A percentile compares a stretch with the other conserved stretches of the same genome.
phyloP scores from a whole-genome alignment of 1,284 basidiomycete species.

The Trametes polyzona region DNA sequence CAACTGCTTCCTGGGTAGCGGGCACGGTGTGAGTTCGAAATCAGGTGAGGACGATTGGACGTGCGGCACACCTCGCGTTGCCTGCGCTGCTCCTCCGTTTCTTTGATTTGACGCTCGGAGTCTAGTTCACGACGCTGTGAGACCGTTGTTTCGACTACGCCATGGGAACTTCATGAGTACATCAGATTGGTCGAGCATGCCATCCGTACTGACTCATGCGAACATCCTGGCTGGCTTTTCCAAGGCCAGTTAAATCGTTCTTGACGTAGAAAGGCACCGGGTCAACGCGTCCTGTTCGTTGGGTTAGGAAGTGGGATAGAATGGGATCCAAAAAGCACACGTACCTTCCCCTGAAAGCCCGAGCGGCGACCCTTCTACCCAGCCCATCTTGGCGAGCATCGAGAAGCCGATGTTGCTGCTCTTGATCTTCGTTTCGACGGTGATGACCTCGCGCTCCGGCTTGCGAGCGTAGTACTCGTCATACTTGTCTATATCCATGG shows the following conservation, averaged over 20 bases:
- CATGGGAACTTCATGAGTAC: neutral
- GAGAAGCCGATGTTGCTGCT: constrained; percentile 77
- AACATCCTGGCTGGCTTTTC: constrained; percentile 75
- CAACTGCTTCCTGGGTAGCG: constrained; percentile 59
- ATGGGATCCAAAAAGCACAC: constrained; percentile 17
- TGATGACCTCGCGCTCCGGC: constrained; percentile 60
- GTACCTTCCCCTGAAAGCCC: constrained; percentile 76
- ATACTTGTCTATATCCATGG: constrained; percentile 68
- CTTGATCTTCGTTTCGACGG: constrained; percentile 79
- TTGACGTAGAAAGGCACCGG: constrained; percentile 82
- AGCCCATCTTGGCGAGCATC: constrained; percentile 79
- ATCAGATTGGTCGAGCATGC: too few species aligned
- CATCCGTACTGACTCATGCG: constrained; percentile 53
- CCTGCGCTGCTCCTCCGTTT: constrained; percentile 74
- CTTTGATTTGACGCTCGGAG: constrained; percentile 77
- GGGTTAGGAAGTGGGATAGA: neutral
- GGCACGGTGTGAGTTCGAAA: neutral
- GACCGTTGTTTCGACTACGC: constrained; percentile 69
- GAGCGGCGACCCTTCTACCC: constrained; percentile 77
- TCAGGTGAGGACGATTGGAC: neutral
- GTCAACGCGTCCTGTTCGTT: constrained; percentile 67
- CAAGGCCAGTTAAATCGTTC: constrained; percentile 74
- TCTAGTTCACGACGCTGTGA: constrained; percentile 77
- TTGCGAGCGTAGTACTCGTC: constrained; percentile 61
- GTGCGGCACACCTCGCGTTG: constrained; percentile 60